Conservation (phyloP, 129 eudicot species). For the Gnaphalium uliginosum region DNA sequence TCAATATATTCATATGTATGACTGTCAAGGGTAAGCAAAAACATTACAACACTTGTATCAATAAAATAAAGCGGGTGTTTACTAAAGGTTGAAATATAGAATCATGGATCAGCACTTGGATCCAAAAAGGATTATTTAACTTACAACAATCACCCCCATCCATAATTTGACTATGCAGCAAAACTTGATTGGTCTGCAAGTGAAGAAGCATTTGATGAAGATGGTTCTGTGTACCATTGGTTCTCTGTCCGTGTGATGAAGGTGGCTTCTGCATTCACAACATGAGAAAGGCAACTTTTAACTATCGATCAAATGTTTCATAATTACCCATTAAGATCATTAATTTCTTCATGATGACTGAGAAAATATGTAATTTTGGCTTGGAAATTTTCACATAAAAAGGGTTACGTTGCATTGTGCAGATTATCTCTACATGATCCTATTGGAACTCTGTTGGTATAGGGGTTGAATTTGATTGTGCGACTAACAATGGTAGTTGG, state of each 20-base stretch:
- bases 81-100: conserved; percentile 13
- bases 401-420: background rate
- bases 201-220: conserved; percentile 32
- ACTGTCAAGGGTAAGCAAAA: background rate
- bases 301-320: background rate
- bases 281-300: background rate
- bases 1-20: background rate
- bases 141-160: conserved; percentile 9
- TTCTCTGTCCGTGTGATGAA: conserved; percentile 71
- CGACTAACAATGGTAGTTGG: background rate
- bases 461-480: background rate
- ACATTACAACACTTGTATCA: background rate
- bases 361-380: background rate
- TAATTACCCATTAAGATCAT: background rate
- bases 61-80: background rate
- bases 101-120: conserved; percentile 2
- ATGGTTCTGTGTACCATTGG: conserved; percentile 78
- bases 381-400: background rate
- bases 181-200: conserved; percentile 34
- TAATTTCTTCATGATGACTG: background rate
- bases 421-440: background rate
- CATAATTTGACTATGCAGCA: conserved; percentile 10
- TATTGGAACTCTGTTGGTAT: background rate
- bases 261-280: conserved; percentile 73
- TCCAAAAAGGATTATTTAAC: conserved; percentile 24